Conservation (phyloP, 2,329 filamentous ascomycete genomes). For the Neoscytalidium dimidiatum region DNA sequence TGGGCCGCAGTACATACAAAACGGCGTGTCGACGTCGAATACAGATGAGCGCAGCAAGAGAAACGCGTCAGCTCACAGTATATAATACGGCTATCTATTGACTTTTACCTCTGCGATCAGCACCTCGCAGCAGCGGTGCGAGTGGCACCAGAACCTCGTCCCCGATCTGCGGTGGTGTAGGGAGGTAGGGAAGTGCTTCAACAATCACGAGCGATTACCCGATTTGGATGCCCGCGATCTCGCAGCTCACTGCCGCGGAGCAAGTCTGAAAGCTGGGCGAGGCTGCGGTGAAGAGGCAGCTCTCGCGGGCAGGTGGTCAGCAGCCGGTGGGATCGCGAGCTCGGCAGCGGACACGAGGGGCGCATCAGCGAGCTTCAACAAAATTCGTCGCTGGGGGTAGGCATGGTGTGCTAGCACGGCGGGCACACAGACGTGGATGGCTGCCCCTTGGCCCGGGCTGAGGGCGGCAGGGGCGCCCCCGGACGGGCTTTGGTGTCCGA, state of each 20-base stretch:
- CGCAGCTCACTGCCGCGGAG: neutral
- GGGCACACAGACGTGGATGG: constrained; percentile 1
- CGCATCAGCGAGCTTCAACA: neutral
- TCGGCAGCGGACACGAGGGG: neutral
- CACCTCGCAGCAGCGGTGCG: neutral
- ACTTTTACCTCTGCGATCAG: neutral
- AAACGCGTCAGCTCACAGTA: neutral
- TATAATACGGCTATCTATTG: neutral
- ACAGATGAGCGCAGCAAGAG: neutral
- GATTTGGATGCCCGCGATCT: constrained; percentile 6
- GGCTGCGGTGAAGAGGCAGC: neutral
- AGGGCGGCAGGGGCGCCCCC: neutral
- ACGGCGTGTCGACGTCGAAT: neutral
- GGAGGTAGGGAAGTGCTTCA: neutral
- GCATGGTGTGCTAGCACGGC: constrained; percentile 1
- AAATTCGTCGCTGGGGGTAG: neutral
- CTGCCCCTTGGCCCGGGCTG: neutral
- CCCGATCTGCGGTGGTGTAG: neutral
- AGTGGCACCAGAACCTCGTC: neutral
- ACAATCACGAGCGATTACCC: neutral
- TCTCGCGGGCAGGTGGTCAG: neutral
- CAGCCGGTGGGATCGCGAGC: neutral
- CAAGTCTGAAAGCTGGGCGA: neutral
- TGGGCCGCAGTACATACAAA: neutral
- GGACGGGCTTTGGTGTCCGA: neutral